Evolutionary conservation across 768 basidiomycete genomes (phyloP), one percentile per base, ranked within the genome.

Genomic region (Fibroporia radiculosa): DNA sequence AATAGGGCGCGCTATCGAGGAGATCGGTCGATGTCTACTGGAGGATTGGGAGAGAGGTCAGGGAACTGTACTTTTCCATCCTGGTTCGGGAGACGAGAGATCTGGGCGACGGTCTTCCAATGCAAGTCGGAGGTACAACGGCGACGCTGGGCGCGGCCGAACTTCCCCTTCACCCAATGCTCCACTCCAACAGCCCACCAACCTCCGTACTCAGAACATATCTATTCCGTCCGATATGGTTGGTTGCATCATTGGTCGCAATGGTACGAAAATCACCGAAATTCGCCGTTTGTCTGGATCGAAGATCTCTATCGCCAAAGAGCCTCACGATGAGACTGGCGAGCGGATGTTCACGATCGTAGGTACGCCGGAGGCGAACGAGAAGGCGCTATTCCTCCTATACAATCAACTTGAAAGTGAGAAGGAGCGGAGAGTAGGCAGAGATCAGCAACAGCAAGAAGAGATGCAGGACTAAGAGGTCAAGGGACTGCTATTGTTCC

Each of bases 141-240:
- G 61, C 54, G 53, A 63, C 64, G 31, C 35, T 22, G 50, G 37
- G 2, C 54, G 70, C 50, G 66, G 70, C 48, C 73, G 74, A 45
- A 61, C 68, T 49, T 71, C 80, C 28, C 72, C 80, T 26, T 63
- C 69, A 14, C 68, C 72, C n/a, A 56, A 72, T 26, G 70, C 78
- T 41, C 62, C 73, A 50, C 75, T 74, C 23, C 70, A 52, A 22
- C 56, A 44, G 42, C 58, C 78, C 25, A 75, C 87, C 38, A 93
- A 93, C 65, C 75, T 98, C 53, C 86, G 93, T 52, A 98, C 96
- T 8, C 96, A 99, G 69, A 97, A 95, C 67, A 98, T 99, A 56
- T 95, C 96, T 56, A 98, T 99, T 59, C 96, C 96, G 28, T 89
- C 88, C 52, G 96, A 99, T 70, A 99, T 99, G 96, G 96, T 99